Conservation (phyloP, 176 grass and related monocot genomes). For the Rhynchospora tenuis region DNA sequence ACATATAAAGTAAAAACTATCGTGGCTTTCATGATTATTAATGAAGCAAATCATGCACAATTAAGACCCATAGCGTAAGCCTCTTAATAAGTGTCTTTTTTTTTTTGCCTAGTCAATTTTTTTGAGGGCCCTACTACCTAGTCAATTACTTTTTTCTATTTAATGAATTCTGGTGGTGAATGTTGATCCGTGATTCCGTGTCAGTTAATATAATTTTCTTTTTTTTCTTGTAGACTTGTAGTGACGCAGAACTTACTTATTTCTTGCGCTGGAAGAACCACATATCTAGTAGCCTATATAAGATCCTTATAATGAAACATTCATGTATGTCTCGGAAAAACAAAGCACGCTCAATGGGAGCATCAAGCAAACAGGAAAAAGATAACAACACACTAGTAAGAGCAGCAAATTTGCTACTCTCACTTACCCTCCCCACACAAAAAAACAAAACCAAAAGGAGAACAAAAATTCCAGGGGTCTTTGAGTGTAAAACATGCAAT, state of each 20-base stretch:
- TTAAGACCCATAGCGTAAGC: background rate
- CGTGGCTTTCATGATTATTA: background rate
- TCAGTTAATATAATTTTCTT: too few relatives aligned
- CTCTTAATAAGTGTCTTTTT: background rate
- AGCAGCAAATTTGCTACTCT: constrained; percentile 8
- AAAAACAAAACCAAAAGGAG: constrained; percentile 10
- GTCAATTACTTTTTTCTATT: background rate
- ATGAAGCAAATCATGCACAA: too few relatives aligned
- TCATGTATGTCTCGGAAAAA: background rate
- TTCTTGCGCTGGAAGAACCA: background rate
- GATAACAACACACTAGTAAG: background rate
- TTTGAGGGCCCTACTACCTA: background rate
- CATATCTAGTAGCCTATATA: background rate
- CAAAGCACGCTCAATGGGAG: background rate
- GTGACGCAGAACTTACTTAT: constrained; percentile 3
- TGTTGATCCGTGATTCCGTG: background rate
- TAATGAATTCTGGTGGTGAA: background rate
- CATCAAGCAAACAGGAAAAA: background rate
- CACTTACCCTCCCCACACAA: background rate
- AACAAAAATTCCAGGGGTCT: constrained; percentile 31
- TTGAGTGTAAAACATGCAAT: constrained; percentile 92
- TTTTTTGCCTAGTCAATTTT: background rate
- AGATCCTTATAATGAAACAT: background rate
- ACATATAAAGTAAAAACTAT: background rate
- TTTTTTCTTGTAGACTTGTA: background rate